Evolutionary conservation across 2,329 filamentous ascomycete species (phyloP), one percentile per base, ranked within the genome.

Genomic region (Onygenales sp.): DNA sequence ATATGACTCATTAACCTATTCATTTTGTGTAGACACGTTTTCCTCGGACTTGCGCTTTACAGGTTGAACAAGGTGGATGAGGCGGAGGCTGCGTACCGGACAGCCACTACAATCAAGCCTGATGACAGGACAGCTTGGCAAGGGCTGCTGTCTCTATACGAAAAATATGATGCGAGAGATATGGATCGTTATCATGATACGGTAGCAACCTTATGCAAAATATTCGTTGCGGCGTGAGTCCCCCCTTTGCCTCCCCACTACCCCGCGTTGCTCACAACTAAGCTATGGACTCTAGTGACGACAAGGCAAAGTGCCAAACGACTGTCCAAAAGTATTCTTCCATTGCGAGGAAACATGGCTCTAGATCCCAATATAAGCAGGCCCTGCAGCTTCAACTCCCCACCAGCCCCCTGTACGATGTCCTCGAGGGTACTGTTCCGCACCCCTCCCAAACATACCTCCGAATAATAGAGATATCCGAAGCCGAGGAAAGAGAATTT

Each of bases 81-180:
- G 42, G 84, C 93, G 0, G 90, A 93, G 61, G 80, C 78, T 36
- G 82, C 84, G 1, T 97, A 97, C 68, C 76, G 79, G 42, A 76
- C 80, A 34, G 93, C 92, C 1, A 81, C 86, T 5, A 75, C 77
- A 17, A 74, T 88, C 56, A 91, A 88, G 58, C 81, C 84, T 0
- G 76, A 81, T 14, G 90, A 96, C 60, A 75, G 82, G n/a, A 87
- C 92, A 62, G 87, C 87, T 59, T 97, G 88, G 89, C 87, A 95
- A 66, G 93, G 93, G 1, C 75, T 98, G 45, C 80, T 93, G 67
- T 87, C 85, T 63, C 71, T 97, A 33, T 96, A 89, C 66, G 88
- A 95, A 70, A 86, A 83, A 61, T 86, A 90, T 64, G 84, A 82
- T 13, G 69, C 74, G 33, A 77, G 79, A 52, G 87, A 85, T 62